Evolutionary conservation across 106 monocot species (phyloP), one percentile per base, ranked within the genome.

Genomic region (Agapanthus africanus): DNA sequence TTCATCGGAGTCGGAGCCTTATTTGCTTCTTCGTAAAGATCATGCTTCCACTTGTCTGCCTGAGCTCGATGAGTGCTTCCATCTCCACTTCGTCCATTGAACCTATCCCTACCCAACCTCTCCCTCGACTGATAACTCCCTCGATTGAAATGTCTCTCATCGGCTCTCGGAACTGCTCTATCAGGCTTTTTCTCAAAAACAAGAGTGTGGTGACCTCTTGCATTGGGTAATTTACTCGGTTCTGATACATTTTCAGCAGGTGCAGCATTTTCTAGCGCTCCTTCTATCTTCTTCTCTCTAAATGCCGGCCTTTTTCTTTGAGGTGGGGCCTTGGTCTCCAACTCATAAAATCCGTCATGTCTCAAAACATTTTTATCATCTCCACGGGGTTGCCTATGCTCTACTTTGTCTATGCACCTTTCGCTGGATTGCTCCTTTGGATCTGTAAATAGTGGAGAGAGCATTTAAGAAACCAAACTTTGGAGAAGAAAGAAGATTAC

Each of bases 11-110:
- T 66, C 7, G 86, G 86, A 60, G 88, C 91, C 74, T 65, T 76
- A 36, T 88, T 95, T 1, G 81, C 81, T 41, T 95, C 86, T 9
- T 91, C 86, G 56, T 79, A 95, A 51, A 88, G 69, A 78, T 95
- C 95, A 70, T 94, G 94, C 77, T 88, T 91, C 91, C 95, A 95
- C 74, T 82, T 95, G 5, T 95, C 84, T 16, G 39, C 82, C 54
- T 85, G 86, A 36, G 73, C 57, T 4, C 63, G 63, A 6, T 23
- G 18, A 6, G 54, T 37, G 63, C 54, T 71, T 69, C 70, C 71
- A 50, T 76, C 76, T 4, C 75, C 63, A 22, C 71, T 62, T 18
- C 78, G 60, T 39, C 70, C 71, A 46, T 35, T 27, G 44, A 70
- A 71, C 63, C 86, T 73, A 16, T 83, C 86, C 22, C 75, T 78